Base-by-base conservation (phyloP, 1,284 basidiomycete species). In the Moesziomyces globuligerus region DNA sequence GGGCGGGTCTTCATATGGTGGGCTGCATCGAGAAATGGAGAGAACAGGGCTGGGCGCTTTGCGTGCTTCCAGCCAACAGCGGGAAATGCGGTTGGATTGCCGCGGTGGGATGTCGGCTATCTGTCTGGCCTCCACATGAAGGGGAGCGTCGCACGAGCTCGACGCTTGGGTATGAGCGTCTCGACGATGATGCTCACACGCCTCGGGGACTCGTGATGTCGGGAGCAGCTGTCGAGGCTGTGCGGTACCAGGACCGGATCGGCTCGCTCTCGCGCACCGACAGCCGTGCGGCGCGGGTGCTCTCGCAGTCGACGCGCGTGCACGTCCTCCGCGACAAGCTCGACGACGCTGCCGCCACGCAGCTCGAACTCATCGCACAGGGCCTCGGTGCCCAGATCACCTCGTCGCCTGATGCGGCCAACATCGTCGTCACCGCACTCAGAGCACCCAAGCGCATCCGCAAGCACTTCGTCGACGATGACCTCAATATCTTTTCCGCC, bases 281-380 rank as follows among this genome's bases (percentile, higher is more conserved):
- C 6, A 61, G 57, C 10, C 46, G 43, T 0, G 11, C 48, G 1
- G 54, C 57, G 15, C 49, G 58, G 2, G 34, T 57, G 28, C 55
- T 61, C 25, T 68, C 65, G 15, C 61, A 71, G 29, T 71, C 61
- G 7, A 71, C 62, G 3, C 52, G 68, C 7, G 24, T 72, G 2
- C 62, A 67, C n/a, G 28, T 72, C 10, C 52, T 72, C 2, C 49
- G 47, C 1, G 69, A 72, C 53, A 72, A 72, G 48, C 25, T 67
- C n/a, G 57, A 58, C 2, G 17, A 36, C 3, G n/a, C 21, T 0
- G 40, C 20, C 0, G 59, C 45, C 1, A 28, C 20, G 15, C 3
- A 24, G 6, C 23, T 64, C 8, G 59, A 67, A 20, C 13, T 41
- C 7, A 32, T 59, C n/a, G 64, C 52, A 1, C 48, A 55, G 17